Evolutionary conservation across 164 flowering plant genomes (phyloP), one percentile per base, ranked within the genome.

Genomic region (Vitis riparia): DNA sequence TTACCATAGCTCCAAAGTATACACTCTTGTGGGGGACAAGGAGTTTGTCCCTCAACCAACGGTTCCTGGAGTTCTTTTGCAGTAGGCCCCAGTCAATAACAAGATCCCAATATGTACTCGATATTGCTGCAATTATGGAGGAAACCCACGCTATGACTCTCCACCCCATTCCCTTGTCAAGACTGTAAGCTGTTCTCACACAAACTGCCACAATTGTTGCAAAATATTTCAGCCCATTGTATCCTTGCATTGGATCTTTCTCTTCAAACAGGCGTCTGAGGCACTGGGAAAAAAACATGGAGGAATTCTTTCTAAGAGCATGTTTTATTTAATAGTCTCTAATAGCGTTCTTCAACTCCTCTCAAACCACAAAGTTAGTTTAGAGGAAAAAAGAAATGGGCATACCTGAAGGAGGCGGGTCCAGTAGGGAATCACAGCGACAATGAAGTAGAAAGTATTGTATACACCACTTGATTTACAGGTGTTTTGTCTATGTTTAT

Each of bases 61-160:
- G 63, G 65, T 85, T 87, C 67, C 58, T 83, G 1, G 87, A 81
- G 9, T 73, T 49, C 12, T 69, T 16, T 50, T 71, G 73, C 1
- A 87, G 81, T 59, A 87, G 87, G 0, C 91, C 88, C 88, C 91
- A 87, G 61, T 87, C 88, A 0, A 73, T 13, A 11, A 83, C 82
- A 52, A 87, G 50, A 68, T 87, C 91, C 91, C 88, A 86, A 30
- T 84, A 86, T 4, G 83, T 81, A 55, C 68, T 17, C 7, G 65
- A 5, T 3, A 83, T 49, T 11, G 87, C 74, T 9, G 90, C 83
- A 58, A 70, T 10, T 9, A 27, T 64, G 27, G 90, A 86, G 71
- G 57, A 55, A 50, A 67, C 59, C 70, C 67, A 29, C 0, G 90
- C 90, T 9, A 70, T 5, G 3, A 78, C 15, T 56, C 48, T 73